A percentile compares a stretch with the other conserved stretches of the same genome.
Evolutionary conservation across 352 stramenopile species (phyloP).

Genomic region (Phytophthora citrophthora): DNA sequence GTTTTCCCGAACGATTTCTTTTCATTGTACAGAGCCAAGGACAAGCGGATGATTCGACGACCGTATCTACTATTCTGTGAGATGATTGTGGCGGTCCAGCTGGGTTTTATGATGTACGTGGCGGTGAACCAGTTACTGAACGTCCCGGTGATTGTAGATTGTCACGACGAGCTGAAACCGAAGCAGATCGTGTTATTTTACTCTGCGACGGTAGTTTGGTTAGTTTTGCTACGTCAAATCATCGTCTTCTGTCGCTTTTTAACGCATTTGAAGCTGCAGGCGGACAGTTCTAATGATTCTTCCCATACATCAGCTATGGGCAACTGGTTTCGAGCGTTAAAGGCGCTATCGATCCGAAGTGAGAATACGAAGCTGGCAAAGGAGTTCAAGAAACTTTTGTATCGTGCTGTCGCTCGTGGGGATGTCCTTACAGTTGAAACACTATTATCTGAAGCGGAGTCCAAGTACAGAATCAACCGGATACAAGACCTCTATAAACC

Average conservation of each 20-base stretch:
- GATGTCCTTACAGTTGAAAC: conserved; percentile 51
- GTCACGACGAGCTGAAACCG: conserved; percentile 36
- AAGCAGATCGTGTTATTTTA: conserved; percentile 64
- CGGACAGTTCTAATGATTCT: conserved; percentile 67
- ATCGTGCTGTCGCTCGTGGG: conserved; percentile 59
- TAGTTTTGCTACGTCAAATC: conserved; percentile 68
- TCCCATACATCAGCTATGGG: conserved; percentile 67
- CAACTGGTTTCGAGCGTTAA: conserved; percentile 47
- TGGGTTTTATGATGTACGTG: conserved; percentile 71
- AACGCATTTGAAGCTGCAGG: conserved; percentile 77
- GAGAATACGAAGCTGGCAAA: conserved; percentile 40
- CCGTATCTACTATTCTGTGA: conserved; percentile 78
- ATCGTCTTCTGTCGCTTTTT: conserved; percentile 78
- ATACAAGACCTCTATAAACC: conserved; percentile 51
- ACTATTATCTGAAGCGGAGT: conserved; percentile 42
- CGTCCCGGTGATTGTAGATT: conserved; percentile 54
- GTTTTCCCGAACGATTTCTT: conserved; percentile 60
- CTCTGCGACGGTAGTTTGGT: conserved; percentile 58
- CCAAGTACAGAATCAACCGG: conserved; percentile 40
- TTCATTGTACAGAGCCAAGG: conserved; percentile 56
- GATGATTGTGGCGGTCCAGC: conserved; percentile 57
- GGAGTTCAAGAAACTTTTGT: conserved; percentile 69
- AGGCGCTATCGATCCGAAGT: conserved; percentile 37
- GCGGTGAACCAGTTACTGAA: conserved; percentile 47
- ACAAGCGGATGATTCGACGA: conserved; percentile 65